A percentile compares a stretch with the other conserved stretches of the same genome.
Evolutionary conservation across 1,284 basidiomycete genomes (phyloP).

Genomic region (Meira miltonrushii): DNA sequence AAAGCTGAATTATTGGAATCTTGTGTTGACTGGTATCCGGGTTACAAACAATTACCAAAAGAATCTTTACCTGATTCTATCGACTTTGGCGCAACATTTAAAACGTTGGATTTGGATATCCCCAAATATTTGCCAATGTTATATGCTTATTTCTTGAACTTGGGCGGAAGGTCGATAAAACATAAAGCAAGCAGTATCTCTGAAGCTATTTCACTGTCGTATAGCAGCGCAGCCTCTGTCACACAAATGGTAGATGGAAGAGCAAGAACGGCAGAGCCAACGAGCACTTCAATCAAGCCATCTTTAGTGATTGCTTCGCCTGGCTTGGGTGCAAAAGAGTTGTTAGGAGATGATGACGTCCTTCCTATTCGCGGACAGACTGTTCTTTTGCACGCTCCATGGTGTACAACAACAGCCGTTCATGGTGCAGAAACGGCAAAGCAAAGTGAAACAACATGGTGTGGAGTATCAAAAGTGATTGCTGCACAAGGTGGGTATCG

Average conservation of each 20-base stretch:
- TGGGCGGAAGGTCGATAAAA: constrained; percentile 27
- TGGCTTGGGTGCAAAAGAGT: constrained; percentile 28
- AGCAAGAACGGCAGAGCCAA: not conserved
- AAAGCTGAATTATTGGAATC: not conserved
- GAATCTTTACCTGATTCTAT: constrained; percentile 14
- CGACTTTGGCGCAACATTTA: constrained; percentile 27
- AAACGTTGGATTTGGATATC: constrained; percentile 36
- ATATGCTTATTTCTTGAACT: constrained; percentile 21
- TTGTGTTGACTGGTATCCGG: constrained; percentile 36
- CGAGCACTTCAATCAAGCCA: constrained; percentile 3
- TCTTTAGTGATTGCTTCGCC: constrained; percentile 25
- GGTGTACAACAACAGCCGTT: constrained; percentile 12
- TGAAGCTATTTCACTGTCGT: constrained; percentile 11
- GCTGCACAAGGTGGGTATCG: constrained; percentile 16
- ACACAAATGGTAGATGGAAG: not conserved
- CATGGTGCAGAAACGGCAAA: too few species aligned
- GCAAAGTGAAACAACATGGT: constrained; percentile 8
- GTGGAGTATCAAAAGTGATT: constrained; percentile 19
- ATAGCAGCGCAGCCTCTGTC: not conserved
- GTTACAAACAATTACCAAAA: constrained; percentile 18
- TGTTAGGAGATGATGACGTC: constrained; percentile 23
- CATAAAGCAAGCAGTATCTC: constrained; percentile 10
- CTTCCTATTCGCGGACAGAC: constrained; percentile 41
- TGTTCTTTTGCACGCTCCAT: constrained; percentile 34
- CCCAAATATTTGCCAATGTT: constrained; percentile 36